Evolutionary conservation across 441 rosid species (phyloP).

Genomic region (Bruguiera hainesii): DNA sequence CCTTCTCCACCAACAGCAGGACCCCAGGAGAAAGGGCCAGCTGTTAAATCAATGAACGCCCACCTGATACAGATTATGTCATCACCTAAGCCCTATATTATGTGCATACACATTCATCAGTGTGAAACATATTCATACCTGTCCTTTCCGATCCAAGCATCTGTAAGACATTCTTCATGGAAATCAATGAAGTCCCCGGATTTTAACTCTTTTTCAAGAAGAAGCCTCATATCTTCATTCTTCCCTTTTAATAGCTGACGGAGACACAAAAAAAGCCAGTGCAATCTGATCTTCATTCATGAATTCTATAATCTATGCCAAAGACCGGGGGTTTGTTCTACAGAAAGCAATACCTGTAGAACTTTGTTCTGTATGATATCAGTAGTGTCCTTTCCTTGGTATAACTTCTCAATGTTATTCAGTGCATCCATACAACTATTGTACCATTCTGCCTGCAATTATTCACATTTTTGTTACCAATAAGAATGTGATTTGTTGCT

Average conservation of each 20-base stretch:
- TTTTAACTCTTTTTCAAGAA: slow-evolving; percentile 60
- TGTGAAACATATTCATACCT: slow-evolving; percentile 45
- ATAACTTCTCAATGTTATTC: slow-evolving; percentile 60
- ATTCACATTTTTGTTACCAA: not conserved
- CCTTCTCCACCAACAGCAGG: slow-evolving; percentile 99
- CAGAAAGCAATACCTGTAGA: slow-evolving; percentile 52
- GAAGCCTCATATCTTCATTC: slow-evolving; percentile 63
- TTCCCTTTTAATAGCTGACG: slow-evolving; percentile 66
- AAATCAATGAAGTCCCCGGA: slow-evolving; percentile 69
- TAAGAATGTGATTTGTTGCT: not conserved
- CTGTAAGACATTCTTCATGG: slow-evolving; percentile 91
- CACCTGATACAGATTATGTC: slow-evolving; percentile 53
- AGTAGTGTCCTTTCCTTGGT: slow-evolving; percentile 64
- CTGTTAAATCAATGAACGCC: slow-evolving; percentile 92
- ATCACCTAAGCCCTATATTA: slow-evolving; percentile 6
- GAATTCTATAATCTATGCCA: not conserved
- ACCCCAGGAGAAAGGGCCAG: slow-evolving; percentile 99
- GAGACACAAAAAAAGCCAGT: slow-evolving; percentile 13
- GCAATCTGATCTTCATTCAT: too few species aligned
- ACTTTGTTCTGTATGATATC: slow-evolving; percentile 73
- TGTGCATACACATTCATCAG: not conserved
- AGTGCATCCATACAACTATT: slow-evolving; percentile 70
- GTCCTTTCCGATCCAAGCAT: slow-evolving; percentile 93
- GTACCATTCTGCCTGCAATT: slow-evolving; percentile 79
- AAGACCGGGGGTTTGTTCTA: not conserved